Percentiles rank a stretch among this genome's conserved stretches.
Evolutionary conservation across 2,329 filamentous ascomycete species (phyloP).

Genomic region (Fusarium phyllophilum): DNA sequence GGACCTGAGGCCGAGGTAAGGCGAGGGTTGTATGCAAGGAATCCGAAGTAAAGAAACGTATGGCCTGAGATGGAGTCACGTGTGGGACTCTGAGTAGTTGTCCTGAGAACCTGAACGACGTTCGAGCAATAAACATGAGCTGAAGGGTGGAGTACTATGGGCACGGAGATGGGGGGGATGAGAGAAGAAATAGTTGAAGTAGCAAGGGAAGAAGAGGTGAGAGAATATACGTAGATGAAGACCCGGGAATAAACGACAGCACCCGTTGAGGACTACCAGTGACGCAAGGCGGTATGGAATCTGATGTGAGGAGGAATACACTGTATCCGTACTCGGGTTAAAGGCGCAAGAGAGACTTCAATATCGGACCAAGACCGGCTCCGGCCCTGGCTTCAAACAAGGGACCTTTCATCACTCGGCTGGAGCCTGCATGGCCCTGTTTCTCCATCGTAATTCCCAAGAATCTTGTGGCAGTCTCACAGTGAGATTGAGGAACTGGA

Average conservation of each 20-base stretch:
- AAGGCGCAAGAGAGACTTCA: slow-evolving; percentile 2
- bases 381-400: neutral
- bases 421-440: slow-evolving; percentile 3
- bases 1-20: slow-evolving; percentile 7
- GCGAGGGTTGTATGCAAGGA: slow-evolving; percentile 1
- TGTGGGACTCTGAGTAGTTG: slow-evolving; percentile 14
- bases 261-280: slow-evolving; percentile 8
- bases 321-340: slow-evolving; percentile 19
- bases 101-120: slow-evolving; percentile 27
- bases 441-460: slow-evolving; percentile 20
- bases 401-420: slow-evolving; percentile 3
- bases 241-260: slow-evolving; percentile 14
- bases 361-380: slow-evolving; percentile 29
- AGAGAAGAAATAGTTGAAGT: slow-evolving; percentile 4
- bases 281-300: slow-evolving; percentile 8
- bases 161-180: neutral
- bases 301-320: slow-evolving; percentile 1
- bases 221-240: neutral
- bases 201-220: neutral
- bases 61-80: slow-evolving; percentile 6
- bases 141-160: slow-evolving; percentile 1
- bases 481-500: neutral
- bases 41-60: slow-evolving; percentile 9
- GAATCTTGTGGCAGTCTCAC: neutral
- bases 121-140: slow-evolving; percentile 37